Percentiles rank a stretch among this genome's conserved stretches.
These are phyloP conservation scores for Boletus reticulatus DNA, from an alignment of 768 basidiomycete species.

Conservation along the genomic window DNA sequence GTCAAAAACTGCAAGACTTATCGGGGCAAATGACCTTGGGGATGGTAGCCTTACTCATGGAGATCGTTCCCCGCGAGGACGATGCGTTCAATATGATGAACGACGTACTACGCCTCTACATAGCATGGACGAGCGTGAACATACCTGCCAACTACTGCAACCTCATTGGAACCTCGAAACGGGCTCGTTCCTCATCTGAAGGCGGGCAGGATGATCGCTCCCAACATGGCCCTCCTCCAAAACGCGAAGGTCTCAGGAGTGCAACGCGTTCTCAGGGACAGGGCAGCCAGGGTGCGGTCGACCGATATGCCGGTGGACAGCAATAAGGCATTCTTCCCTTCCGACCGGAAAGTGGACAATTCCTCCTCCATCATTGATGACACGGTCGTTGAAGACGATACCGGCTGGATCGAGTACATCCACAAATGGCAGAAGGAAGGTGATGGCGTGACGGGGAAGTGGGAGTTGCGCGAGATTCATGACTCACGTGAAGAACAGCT, in stretches of 20 bases:
- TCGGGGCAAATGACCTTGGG: too few relatives aligned
- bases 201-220: neutral
- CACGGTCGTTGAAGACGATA: neutral
- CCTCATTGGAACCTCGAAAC: neutral
- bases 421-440: neutral
- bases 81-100: neutral
- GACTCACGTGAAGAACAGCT: neutral
- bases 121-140: neutral
- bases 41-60: too few relatives aligned
- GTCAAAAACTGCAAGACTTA: neutral
- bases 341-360: neutral
- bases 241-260: neutral
- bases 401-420: conserved; percentile 1
- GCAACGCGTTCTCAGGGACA: neutral
- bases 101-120: neutral
- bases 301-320: neutral
- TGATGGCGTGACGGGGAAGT: neutral
- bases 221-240: neutral
- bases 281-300: neutral
- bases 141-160: neutral
- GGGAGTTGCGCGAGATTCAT: too few relatives aligned
- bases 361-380: neutral
- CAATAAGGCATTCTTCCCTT: neutral
- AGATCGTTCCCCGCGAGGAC: too few relatives aligned
- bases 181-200: neutral